Base-by-base conservation (phyloP, 2,329 filamentous ascomycete species). In the Talaromyces funiculosus region DNA sequence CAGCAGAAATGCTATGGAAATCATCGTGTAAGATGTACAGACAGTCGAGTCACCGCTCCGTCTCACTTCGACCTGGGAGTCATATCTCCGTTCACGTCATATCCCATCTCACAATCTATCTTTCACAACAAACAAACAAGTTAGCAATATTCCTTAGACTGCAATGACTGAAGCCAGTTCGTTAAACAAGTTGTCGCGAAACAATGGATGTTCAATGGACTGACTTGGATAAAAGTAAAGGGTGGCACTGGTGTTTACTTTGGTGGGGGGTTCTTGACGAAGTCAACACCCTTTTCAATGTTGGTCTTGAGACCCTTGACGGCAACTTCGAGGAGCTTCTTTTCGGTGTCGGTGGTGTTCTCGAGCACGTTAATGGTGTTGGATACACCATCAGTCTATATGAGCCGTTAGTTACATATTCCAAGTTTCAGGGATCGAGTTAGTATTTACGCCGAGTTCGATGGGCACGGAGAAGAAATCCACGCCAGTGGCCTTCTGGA, bases 401-500 rank as follows among this genome's bases (percentile, higher is more conserved):
- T 58, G 22, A 62, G 60, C 68, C 74, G 70, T 56, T 42, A 58
- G 54, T 31, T 24, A 29, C 40, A 49, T 43, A 10, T 26, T 29
- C 16, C 16, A 49, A 57, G 45, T 60, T 31, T 20, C 33, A 35
- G 31, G 20, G 57, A 62, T n/a, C 56, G 59, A 20, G 49, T 45
- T 51, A 24, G 22, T 83, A 90, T 81, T 38, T 89, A 95, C 92
- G 73, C 94, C 94, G 68, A 99, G 91, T 81, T 96, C 90, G 68
- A 97, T 86, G 63, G 92, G 93, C 59, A 95, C 91, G 62, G 94
- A 96, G 86, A 99, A 99, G 84, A 90, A 99, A 60, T 99, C 92
- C 65, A 84, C 78, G 68, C 92, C 92, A 64, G 88, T 91, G 72
- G 87, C 85, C 83, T 96, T 91, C 64, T 84, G 84, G 69, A 99